Base-by-base conservation (phyloP, 2,329 filamentous ascomycete genomes). In the Stagonosporopsis vannaccii region DNA sequence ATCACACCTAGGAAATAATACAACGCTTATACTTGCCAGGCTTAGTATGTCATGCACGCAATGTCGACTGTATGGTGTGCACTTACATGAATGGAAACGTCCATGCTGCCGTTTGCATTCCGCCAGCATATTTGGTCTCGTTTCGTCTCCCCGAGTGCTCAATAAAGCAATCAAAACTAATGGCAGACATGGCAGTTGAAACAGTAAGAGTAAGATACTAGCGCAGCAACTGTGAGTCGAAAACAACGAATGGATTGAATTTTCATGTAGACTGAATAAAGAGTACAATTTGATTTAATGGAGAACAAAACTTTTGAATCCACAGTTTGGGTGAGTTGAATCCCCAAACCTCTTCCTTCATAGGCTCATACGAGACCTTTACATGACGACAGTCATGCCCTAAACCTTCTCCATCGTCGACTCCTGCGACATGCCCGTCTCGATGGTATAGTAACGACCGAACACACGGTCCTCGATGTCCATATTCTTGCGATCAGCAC, bases 381-480 rank as follows among this genome's bases (percentile, higher is more conserved):
- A 15, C 8, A 5, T 2, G 13, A n/a, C 12, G 8, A n/a, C 20
- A 11, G 6, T 19, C 22, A 4, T 7, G 19, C 8, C 7, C 22
- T 37, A 56, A 4, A 40, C 53, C 48, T 51, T 51, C 47, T 56
- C 53, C 12, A 39, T 43, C 1, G 37, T 48, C 4, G 42, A 42
- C 1, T 51, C 53, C 12, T 47, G 17, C 20, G 53, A 43, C 36
- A 47, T 33, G 11, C 6, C 12, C 1, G 53, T 39, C 11, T 51
- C 53, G 15, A 4, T 56, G 1, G 47, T 52, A 12, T 52, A 58
- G 35, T 58, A 58, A 7, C 33, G 48, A 17, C 55, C 55, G 17
- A 58, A 58, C 15, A 58, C 35, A 6, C 48, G 55, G 22, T 58
- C 55, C 20, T 58, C 55, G 1, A 53, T 23, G 7, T 58, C 55